These are phyloP conservation scores for Ilex aquifolium DNA, from an alignment of 257 asterid species.

Conservation along the genomic window DNA sequence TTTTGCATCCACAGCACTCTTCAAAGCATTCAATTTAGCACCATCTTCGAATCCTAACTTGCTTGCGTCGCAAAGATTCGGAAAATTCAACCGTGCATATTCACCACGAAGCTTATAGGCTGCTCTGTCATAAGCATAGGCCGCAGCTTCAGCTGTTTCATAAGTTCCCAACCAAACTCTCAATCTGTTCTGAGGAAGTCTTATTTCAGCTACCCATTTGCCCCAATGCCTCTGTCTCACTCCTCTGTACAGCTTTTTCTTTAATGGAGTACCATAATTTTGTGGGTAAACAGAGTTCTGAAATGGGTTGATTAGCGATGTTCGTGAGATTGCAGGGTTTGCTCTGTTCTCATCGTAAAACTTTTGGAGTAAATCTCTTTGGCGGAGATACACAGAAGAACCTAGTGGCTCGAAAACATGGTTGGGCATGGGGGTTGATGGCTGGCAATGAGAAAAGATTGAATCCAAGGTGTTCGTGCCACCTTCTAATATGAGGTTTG, in stretches of 20 bases:
- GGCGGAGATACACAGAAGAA: constrained; percentile 59
- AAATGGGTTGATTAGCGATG: constrained; percentile 12
- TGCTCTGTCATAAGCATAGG: constrained; percentile 44
- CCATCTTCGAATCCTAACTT: constrained; percentile 56
- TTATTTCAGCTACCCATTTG: constrained; percentile 52
- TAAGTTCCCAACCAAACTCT: constrained; percentile 49
- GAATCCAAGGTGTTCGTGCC: constrained; percentile 74
- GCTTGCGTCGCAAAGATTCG: constrained; percentile 32
- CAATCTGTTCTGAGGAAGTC: constrained; percentile 39
- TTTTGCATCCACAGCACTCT: constrained; percentile 79
- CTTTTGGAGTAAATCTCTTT: constrained; percentile 55
- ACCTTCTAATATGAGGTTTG: constrained; percentile 53
- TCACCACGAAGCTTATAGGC: constrained; percentile 44
- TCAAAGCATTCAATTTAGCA: constrained; percentile 43
- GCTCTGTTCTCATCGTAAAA: constrained; percentile 38
- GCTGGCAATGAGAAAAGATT: constrained; percentile 57
- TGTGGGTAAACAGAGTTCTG: constrained; percentile 18
- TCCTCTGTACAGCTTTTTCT: constrained; percentile 67
- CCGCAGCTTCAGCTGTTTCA: constrained; percentile 47
- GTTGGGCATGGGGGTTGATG: constrained; percentile 7
- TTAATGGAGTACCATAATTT: constrained; percentile 35
- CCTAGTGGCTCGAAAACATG: constrained; percentile 49
- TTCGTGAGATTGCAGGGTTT: constrained; percentile 10
- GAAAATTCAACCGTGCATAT: constrained; percentile 44
- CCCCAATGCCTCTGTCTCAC: constrained; percentile 60